Evolutionary conservation across 306 rosid genomes (phyloP).

Genomic region (Hylodesmum podocarpum): DNA sequence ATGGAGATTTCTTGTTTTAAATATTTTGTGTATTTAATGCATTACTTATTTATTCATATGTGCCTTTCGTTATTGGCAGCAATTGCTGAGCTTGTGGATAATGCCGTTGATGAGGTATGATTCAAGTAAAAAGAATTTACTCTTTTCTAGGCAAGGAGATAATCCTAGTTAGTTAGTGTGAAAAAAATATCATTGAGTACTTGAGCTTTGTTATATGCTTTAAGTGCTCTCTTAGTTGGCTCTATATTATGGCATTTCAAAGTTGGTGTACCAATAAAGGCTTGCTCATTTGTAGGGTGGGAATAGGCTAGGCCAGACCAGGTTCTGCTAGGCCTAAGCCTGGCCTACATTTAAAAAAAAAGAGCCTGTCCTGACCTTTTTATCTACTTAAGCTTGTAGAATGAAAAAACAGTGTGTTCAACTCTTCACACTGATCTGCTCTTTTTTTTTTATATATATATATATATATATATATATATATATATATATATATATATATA

Average conservation of each 20-base stretch:
- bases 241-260: conserved; percentile 16
- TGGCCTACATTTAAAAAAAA: too few species aligned
- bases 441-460: too few species aligned
- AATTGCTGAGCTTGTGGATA: conserved; percentile 94
- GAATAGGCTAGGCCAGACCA: not conserved
- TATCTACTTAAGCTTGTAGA: too few species aligned
- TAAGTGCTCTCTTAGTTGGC: conserved; percentile 6
- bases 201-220: not conserved
- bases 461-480: too few species aligned
- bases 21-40: not conserved
- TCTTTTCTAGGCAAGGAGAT: conserved; percentile 17
- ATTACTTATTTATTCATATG: not conserved
- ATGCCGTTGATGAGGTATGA: conserved; percentile 92
- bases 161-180: not conserved
- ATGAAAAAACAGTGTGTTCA: too few species aligned
- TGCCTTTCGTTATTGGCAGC: conserved; percentile 57
- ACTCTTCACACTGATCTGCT: too few species aligned
- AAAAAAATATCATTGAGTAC: conserved; percentile 1
- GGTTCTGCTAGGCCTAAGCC: too few species aligned
- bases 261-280: not conserved
- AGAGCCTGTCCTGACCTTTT: too few species aligned
- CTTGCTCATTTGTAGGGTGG: not conserved
- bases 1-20: conserved; percentile 3
- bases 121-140: not conserved
- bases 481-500: too few species aligned